Base-by-base conservation (phyloP, 306 rosid species). In the Cicer cuneatum region DNA sequence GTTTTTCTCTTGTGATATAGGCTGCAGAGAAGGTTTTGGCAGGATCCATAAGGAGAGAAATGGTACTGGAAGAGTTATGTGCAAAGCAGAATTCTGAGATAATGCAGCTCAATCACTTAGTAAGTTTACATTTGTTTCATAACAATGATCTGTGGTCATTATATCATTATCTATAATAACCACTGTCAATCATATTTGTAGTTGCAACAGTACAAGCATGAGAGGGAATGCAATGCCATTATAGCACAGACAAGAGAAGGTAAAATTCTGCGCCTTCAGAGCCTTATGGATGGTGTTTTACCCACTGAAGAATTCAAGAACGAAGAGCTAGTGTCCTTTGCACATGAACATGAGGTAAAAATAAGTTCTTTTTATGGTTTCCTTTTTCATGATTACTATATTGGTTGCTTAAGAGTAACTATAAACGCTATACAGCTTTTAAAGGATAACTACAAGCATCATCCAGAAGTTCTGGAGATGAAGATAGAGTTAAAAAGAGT, bases 31-130 rank as follows among this genome's bases (percentile, higher is more conserved):
- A 89, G 85, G 96, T 90, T 81, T 85, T 93, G 88, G 97, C 97
- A 1, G 98, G 96, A 63, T 88, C 98, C 47, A 89, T 90, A 66
- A 82, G 98, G 85, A 89, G 98, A 86, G 98, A 93, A 82, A 93
- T 93, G 98, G 95, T 96, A 56, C 82, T 93, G 7, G 93, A 86
- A 83, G 93, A 90, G 69, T 53, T 87, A 70, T 89, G 93, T 87
- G 85, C 86, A 75, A 93, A 83, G 87, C 90, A 90, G 85, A 78
- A 77, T 77, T 86, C 82, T 71, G 90, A 93, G 85, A 90, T 90
- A 71, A 58, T 67, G 79, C 92, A 89, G 84, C 96, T 93, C 41
- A 93, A 93, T 58, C 88, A 90, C 80, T 90, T 93, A 85, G 98
- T 93, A 82, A 70, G 81, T 72, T 78, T 73, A 82, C 79, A 49